Evolutionary conservation across 2,329 filamentous ascomycete genomes (phyloP).

Genomic region (Cladophialophora chaetospira): DNA sequence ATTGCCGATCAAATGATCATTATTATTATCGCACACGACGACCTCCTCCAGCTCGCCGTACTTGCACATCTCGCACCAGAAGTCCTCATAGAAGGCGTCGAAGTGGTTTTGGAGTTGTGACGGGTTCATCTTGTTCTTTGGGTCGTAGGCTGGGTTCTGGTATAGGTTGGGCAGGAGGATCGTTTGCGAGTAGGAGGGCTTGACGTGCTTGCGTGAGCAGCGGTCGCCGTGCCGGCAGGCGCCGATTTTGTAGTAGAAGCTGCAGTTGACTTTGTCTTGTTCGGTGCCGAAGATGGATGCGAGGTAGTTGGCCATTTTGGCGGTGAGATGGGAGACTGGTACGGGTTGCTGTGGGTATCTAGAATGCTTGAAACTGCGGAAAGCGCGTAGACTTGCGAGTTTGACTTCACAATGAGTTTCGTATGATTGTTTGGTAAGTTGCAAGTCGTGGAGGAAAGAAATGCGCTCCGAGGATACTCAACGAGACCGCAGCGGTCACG

Average conservation of each 20-base stretch:
- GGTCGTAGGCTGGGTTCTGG: slow-evolving; percentile 97
- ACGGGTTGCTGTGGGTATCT: neutral
- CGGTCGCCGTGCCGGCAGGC: slow-evolving; percentile 97
- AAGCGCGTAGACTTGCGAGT: neutral
- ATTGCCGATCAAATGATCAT: slow-evolving; percentile 98
- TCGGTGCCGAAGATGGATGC: slow-evolving; percentile 99
- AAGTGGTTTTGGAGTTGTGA: slow-evolving; percentile 98
- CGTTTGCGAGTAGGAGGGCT: slow-evolving; percentile 96
- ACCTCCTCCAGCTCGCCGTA: slow-evolving; percentile 97
- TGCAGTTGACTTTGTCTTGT: slow-evolving; percentile 99
- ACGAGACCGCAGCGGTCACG: neutral
- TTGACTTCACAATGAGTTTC: neutral
- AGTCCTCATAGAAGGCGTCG: slow-evolving; percentile 99
- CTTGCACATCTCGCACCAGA: slow-evolving; percentile 99
- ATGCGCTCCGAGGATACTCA: neutral
- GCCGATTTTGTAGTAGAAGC: slow-evolving; percentile 99
- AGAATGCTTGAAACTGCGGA: neutral
- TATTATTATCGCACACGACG: slow-evolving; percentile 99
- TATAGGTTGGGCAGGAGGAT: slow-evolving; percentile 98
- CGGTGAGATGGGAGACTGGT: neutral
- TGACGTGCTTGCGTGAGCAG: slow-evolving; percentile 98
- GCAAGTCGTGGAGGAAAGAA: neutral
- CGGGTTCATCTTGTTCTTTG: slow-evolving; percentile 94
- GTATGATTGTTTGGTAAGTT: neutral
- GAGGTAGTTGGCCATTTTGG: slow-evolving; percentile 89